A percentile compares a stretch with the other conserved stretches of the same genome.
phyloP scores from a whole-genome alignment of 352 stramenopile species.

The Pythium graminicola region DNA sequence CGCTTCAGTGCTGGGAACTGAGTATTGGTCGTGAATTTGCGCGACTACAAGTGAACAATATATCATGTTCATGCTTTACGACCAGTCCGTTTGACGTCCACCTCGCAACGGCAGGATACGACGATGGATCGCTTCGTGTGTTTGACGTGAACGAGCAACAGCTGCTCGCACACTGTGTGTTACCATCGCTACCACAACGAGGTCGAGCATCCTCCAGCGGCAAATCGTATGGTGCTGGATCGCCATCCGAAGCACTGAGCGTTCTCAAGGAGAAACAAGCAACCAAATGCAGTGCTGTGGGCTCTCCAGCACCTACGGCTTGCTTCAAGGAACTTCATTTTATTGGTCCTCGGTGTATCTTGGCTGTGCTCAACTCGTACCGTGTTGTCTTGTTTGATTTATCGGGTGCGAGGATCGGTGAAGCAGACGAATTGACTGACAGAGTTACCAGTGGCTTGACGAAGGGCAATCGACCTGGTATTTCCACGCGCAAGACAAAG shows the following conservation, averaged over 20 bases:
- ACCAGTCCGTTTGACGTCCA: slow-evolving; percentile 20
- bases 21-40: slow-evolving; percentile 33
- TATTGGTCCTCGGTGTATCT: slow-evolving; percentile 11
- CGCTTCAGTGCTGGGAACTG: slow-evolving; percentile 41
- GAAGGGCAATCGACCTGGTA: neutral
- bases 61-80: slow-evolving; percentile 32
- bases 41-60: slow-evolving; percentile 26
- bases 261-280: slow-evolving; percentile 16
- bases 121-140: slow-evolving; percentile 40
- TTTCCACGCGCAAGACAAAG: neutral
- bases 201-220: neutral
- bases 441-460: neutral
- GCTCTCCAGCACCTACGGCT: neutral
- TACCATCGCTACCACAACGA: neutral
- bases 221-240: neutral
- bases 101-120: slow-evolving; percentile 36
- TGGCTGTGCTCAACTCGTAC: neutral
- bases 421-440: neutral
- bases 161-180: slow-evolving; percentile 37
- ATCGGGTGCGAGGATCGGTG: neutral
- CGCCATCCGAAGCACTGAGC: slow-evolving; percentile 6
- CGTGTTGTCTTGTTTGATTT: slow-evolving; percentile 19
- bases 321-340: slow-evolving; percentile 1
- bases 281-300: neutral
- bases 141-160: slow-evolving; percentile 44